phyloP scores from a whole-genome alignment of 1,139 yeast species.

The Pichia sp. region DNA sequence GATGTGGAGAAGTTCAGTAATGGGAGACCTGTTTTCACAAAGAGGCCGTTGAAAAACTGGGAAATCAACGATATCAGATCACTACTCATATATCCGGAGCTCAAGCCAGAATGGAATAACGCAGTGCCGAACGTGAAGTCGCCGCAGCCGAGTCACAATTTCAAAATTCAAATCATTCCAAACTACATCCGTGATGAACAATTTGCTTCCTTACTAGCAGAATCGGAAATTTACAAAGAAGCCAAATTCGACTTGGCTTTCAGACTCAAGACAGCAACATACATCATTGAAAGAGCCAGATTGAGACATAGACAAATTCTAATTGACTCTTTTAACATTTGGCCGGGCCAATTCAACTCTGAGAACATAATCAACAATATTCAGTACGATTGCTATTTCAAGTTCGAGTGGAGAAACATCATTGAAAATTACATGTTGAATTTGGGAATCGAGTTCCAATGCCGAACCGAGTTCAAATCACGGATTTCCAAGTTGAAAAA shows the following conservation, averaged over 20 bases:
- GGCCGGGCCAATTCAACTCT: slow-evolving; percentile 13
- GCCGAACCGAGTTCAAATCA: slow-evolving; percentile 48
- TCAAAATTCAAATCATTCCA: slow-evolving; percentile 39
- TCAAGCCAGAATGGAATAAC: slow-evolving; percentile 45
- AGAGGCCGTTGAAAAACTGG: slow-evolving; percentile 56
- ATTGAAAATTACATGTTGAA: slow-evolving; percentile 57
- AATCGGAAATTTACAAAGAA: slow-evolving; percentile 52
- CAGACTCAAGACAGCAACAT: slow-evolving; percentile 47
- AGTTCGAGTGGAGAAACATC: slow-evolving; percentile 55
- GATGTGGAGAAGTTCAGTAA: slow-evolving; percentile 39
- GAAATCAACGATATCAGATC: slow-evolving; percentile 57
- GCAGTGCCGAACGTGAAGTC: slow-evolving; percentile 36
- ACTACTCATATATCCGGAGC: slow-evolving; percentile 40
- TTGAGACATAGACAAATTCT: slow-evolving; percentile 33
- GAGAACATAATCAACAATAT: slow-evolving; percentile 11
- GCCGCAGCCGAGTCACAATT: slow-evolving; percentile 21
- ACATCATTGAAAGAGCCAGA: slow-evolving; percentile 51
- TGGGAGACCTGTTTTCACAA: slow-evolving; percentile 55
- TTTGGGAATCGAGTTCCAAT: slow-evolving; percentile 62
- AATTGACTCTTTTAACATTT: slow-evolving; percentile 20
- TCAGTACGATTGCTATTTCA: slow-evolving; percentile 20
- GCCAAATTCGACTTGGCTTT: slow-evolving; percentile 44
- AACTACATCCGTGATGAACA: slow-evolving; percentile 39
- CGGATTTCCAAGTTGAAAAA: slow-evolving; percentile 24
- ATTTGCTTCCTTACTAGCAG: slow-evolving; percentile 39